Evolutionary conservation across 805 yeast species (phyloP).

Genomic region (Grigorovia humatica): DNA sequence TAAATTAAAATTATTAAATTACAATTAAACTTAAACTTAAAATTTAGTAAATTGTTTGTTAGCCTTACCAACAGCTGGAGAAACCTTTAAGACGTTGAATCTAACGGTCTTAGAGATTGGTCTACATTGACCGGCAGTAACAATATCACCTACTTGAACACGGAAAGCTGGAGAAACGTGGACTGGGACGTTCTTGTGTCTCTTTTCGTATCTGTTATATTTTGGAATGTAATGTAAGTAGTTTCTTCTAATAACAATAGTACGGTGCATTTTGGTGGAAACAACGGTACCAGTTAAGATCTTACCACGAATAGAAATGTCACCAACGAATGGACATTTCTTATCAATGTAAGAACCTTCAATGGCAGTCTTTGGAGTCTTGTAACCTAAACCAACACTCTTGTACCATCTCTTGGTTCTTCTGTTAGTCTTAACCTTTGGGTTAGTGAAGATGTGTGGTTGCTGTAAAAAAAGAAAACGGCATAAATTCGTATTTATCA

Average conservation of each 20-base stretch:
- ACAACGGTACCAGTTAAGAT: conserved; percentile 99
- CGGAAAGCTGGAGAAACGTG: conserved; percentile 99
- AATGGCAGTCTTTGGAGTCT: conserved; percentile 98
- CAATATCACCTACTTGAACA: conserved; percentile 97
- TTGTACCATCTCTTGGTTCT: conserved; percentile 99
- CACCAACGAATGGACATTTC: conserved; percentile 99
- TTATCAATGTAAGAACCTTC: conserved; percentile 98
- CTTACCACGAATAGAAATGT: conserved; percentile 97
- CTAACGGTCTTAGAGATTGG: conserved; percentile 99
- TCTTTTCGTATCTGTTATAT: conserved; percentile 99
- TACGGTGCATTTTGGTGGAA: conserved; percentile 99
- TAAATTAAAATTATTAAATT: not conserved
- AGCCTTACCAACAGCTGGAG: conserved; percentile 76
- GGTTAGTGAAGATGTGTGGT: conserved; percentile 99
- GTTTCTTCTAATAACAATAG: conserved; percentile 98
- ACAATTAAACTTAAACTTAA: conserved; percentile 36
- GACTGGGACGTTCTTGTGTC: conserved; percentile 99
- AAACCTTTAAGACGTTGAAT: conserved; percentile 97
- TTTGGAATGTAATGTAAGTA: conserved; percentile 99
- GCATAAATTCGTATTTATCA: not conserved
- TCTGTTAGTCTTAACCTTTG: conserved; percentile 97
- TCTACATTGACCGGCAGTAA: conserved; percentile 99
- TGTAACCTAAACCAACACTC: conserved; percentile 99
- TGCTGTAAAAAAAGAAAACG: conserved; percentile 44
- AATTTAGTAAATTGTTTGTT: conserved; percentile 95